Conservation (phyloP, 1,284 basidiomycete genomes). For the Ceraceosorus guamensis region DNA sequence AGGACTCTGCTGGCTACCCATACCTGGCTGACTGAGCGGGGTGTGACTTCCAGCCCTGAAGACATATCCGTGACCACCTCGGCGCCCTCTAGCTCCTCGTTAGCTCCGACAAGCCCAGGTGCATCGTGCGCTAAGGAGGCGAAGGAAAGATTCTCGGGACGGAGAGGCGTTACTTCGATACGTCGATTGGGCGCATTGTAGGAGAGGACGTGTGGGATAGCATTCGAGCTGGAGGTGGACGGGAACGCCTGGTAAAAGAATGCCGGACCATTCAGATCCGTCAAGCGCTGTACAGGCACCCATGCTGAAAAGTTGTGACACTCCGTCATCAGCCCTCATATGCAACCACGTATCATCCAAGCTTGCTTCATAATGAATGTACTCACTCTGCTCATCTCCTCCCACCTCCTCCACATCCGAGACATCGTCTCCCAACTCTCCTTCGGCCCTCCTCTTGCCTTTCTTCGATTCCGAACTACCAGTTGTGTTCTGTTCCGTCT, state of each 20-base stretch:
- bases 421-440: background rate
- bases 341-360: background rate
- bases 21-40: constrained; percentile 9
- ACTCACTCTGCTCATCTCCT: constrained; percentile 1
- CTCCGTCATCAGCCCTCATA: background rate
- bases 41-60: background rate
- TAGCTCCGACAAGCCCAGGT: background rate
- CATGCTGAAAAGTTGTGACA: background rate
- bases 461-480: constrained; percentile 7
- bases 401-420: background rate
- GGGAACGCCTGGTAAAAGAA: background rate
- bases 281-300: constrained; percentile 3
- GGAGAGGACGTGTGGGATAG: background rate
- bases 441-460: background rate
- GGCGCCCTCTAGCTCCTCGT: constrained; percentile 1
- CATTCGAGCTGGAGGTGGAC: background rate
- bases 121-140: too few species aligned
- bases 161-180: background rate
- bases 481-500: constrained; percentile 6
- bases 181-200: background rate
- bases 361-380: too few species aligned
- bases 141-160: background rate
- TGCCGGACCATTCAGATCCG: constrained; percentile 3
- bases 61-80: background rate
- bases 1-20: constrained; percentile 10